Conservation (phyloP, 139 green algal genomes). For the Chlamydomonas sp. region DNA sequence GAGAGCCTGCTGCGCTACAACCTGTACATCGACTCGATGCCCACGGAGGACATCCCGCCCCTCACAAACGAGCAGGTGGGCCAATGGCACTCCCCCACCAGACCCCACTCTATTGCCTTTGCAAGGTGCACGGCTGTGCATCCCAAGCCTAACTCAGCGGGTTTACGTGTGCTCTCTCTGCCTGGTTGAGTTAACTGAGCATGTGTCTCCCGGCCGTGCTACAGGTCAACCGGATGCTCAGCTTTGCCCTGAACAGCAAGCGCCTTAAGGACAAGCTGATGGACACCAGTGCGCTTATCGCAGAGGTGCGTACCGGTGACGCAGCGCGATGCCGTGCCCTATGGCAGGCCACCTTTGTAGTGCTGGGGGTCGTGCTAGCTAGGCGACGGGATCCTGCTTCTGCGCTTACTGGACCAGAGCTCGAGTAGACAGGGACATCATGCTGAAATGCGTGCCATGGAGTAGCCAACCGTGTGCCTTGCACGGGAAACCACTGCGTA, state of each 20-base stretch:
- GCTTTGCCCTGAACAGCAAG: slow-evolving; percentile 78
- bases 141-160: too few relatives aligned
- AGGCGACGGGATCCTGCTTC: too few relatives aligned
- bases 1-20: slow-evolving; percentile 74
- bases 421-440: background rate
- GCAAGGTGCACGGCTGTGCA: too few relatives aligned
- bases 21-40: slow-evolving; percentile 87
- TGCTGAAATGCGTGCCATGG: background rate
- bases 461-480: background rate
- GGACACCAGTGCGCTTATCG: slow-evolving; percentile 78
- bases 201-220: background rate
- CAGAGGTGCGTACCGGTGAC: slow-evolving; percentile 44
- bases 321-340: too few relatives aligned
- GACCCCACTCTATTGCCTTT: too few relatives aligned
- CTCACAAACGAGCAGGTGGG: slow-evolving; percentile 76
- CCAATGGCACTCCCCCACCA: background rate
- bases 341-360: too few relatives aligned
- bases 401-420: too few relatives aligned
- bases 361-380: too few relatives aligned
- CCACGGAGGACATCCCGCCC: slow-evolving; percentile 79
- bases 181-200: too few relatives aligned
- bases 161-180: too few relatives aligned
- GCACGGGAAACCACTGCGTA: background rate
- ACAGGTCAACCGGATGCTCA: slow-evolving; percentile 77
- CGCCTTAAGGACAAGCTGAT: slow-evolving; percentile 79